Conservation (phyloP, 2,329 filamentous ascomycete genomes). For the Aspergillus sp. region DNA sequence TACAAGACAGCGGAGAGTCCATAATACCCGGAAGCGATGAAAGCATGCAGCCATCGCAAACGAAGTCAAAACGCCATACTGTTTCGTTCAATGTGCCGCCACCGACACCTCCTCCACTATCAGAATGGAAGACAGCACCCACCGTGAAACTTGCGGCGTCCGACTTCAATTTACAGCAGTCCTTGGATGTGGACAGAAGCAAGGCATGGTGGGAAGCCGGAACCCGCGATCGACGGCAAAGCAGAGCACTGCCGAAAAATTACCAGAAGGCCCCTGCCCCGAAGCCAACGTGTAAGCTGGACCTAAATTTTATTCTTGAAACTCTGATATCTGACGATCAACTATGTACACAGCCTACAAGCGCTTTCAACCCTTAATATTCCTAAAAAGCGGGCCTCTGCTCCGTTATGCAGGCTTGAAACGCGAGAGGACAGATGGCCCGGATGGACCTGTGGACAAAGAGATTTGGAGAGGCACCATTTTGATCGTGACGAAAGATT, state of each 20-base stretch:
- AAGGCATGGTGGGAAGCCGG: slow-evolving; percentile 77
- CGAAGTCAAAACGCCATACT: slow-evolving; percentile 39
- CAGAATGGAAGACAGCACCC: slow-evolving; percentile 69
- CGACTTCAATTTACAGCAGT: slow-evolving; percentile 61
- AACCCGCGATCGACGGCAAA: slow-evolving; percentile 48
- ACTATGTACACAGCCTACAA: slow-evolving; percentile 43
- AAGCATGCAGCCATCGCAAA: slow-evolving; percentile 22
- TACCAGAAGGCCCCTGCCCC: slow-evolving; percentile 32
- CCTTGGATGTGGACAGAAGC: slow-evolving; percentile 48
- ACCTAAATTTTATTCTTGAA: not conserved
- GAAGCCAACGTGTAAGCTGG: slow-evolving; percentile 33
- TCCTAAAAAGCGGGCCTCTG: slow-evolving; percentile 86
- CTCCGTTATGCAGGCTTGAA: slow-evolving; percentile 88
- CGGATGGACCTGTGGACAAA: slow-evolving; percentile 51
- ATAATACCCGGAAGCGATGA: slow-evolving; percentile 17
- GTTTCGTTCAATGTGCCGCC: slow-evolving; percentile 50
- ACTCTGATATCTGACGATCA: not conserved
- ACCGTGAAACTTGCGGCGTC: slow-evolving; percentile 60
- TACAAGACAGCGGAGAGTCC: slow-evolving; percentile 14
- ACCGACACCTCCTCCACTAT: slow-evolving; percentile 45
- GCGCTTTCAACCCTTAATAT: slow-evolving; percentile 78
- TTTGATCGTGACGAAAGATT: slow-evolving; percentile 92
- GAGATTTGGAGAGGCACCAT: slow-evolving; percentile 92
- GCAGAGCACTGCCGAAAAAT: slow-evolving; percentile 42
- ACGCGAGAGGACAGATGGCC: slow-evolving; percentile 39